A percentile compares a stretch with the other conserved stretches of the same genome.
Conservation (phyloP, 768 basidiomycete genomes). For the Leccinum disarticulatum region DNA sequence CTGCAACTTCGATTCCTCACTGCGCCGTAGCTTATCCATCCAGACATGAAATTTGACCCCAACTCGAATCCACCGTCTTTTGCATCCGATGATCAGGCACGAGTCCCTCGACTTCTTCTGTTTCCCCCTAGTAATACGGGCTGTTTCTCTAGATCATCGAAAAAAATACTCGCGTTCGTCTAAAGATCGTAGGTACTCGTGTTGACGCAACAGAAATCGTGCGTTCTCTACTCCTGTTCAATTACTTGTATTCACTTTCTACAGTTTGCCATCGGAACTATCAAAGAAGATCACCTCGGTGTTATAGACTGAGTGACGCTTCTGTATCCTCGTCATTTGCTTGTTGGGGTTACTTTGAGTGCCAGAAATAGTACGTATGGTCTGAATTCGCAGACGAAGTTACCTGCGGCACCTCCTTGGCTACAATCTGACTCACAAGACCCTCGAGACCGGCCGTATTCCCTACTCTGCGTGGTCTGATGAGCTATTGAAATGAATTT, state of each 20-base stretch:
- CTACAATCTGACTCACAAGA: too few species aligned
- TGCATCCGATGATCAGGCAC: conserved; percentile 84
- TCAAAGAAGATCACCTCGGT: conserved; percentile 97
- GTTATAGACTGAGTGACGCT: conserved; percentile 65
- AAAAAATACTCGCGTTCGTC: conserved; percentile 86
- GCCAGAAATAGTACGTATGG: not conserved
- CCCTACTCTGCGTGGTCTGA: too few species aligned
- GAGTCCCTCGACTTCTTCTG: not conserved
- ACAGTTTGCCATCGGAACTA: conserved; percentile 95
- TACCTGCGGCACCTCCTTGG: too few species aligned
- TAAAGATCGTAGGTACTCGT: conserved; percentile 98
- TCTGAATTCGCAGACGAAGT: too few species aligned
- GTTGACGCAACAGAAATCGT: conserved; percentile 98
- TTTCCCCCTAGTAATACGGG: not conserved
- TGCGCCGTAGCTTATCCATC: conserved; percentile 74
- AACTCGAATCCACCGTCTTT: conserved; percentile 97
- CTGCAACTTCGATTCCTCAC: conserved; percentile 5
- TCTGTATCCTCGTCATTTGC: not conserved
- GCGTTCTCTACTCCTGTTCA: conserved; percentile 32
- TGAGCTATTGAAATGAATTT: too few species aligned
- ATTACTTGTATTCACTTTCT: not conserved
- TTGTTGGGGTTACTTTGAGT: not conserved
- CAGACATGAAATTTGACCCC: conserved; percentile 93
- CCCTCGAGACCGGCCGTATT: too few species aligned
- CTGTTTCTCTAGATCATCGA: conserved; percentile 69